Evolutionary conservation across 768 basidiomycete species (phyloP).

Genomic region (Leccinellum albellum): DNA sequence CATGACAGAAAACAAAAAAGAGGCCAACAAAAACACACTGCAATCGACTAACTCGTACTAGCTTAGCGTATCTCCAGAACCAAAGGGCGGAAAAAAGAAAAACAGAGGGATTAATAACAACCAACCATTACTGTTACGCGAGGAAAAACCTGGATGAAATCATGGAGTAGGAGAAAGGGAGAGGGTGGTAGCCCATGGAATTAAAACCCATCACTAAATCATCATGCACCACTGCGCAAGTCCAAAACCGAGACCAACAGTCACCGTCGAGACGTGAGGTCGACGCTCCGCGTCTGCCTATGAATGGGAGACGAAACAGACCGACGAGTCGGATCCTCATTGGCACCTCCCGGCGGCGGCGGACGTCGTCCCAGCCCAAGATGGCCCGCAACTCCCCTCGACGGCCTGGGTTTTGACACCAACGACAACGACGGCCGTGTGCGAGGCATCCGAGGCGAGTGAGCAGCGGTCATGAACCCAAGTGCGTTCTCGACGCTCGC

Average conservation of each 20-base stretch:
- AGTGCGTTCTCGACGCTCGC: background rate
- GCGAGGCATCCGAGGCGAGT: background rate
- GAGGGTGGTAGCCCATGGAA: background rate
- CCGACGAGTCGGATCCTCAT: slow-evolving; percentile 1
- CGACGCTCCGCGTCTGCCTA: slow-evolving; percentile 1
- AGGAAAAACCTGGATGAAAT: background rate
- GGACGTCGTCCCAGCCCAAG: background rate
- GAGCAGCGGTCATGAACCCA: background rate
- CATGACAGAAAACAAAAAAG: background rate
- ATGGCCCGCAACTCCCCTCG: background rate
- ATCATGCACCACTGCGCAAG: background rate
- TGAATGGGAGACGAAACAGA: slow-evolving; percentile 5
- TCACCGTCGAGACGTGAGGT: background rate
- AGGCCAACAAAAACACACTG: background rate
- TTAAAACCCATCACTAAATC: too few relatives aligned
- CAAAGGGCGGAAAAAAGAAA: background rate
- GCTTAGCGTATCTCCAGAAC: background rate
- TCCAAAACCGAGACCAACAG: background rate
- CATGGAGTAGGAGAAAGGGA: too few relatives aligned
- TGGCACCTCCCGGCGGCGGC: background rate
- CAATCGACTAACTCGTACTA: background rate
- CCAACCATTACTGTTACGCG: background rate
- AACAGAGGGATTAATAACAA: background rate
- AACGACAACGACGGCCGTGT: background rate
- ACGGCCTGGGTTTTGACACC: background rate